Evolutionary conservation across 2,329 filamentous ascomycete species (phyloP).

Genomic region (Beauveria bassiana): DNA sequence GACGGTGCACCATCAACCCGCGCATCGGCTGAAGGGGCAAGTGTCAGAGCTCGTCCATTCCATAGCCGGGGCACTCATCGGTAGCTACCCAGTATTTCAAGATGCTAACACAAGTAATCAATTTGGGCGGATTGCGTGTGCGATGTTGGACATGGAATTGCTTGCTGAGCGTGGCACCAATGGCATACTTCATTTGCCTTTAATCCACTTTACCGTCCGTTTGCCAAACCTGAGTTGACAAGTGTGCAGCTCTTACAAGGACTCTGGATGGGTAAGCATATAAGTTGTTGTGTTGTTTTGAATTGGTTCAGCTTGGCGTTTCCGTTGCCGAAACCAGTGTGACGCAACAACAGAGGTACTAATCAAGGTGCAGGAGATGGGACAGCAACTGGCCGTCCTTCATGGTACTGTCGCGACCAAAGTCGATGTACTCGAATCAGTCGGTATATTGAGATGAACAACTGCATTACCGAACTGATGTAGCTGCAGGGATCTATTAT

Average conservation of each 20-base stretch:
- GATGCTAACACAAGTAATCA: background rate
- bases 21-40: background rate
- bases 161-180: background rate
- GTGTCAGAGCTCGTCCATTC: background rate
- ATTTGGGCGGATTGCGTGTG: background rate
- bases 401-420: background rate
- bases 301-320: background rate
- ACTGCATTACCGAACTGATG: too few relatives aligned
- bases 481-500: too few relatives aligned
- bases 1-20: background rate
- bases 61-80: background rate
- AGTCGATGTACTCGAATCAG: too few relatives aligned
- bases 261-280: background rate
- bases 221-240: background rate
- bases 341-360: background rate
- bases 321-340: conserved; percentile 4
- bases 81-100: background rate
- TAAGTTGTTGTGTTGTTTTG: background rate
- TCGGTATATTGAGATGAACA: too few relatives aligned
- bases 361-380: background rate
- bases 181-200: background rate
- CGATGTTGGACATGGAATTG: background rate
- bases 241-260: background rate
- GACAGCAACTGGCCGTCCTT: background rate
- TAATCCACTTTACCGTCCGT: background rate